Conservation (phyloP, 345 rosid species). For the Trapa incisa region DNA sequence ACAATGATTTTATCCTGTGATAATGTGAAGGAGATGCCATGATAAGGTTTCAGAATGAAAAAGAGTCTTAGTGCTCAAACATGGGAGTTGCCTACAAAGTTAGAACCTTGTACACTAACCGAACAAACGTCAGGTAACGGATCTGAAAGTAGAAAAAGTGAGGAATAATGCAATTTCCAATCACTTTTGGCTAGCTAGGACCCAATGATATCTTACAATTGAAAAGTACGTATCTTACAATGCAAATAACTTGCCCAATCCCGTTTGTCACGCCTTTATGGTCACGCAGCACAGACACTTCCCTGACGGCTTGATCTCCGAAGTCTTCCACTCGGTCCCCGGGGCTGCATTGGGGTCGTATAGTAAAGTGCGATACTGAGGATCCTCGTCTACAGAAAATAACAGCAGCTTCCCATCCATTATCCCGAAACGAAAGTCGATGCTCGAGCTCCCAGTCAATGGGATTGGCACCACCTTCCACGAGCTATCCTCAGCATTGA, state of each 20-base stretch:
- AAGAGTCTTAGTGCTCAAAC: no score
- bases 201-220: no score
- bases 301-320: constrained; percentile 65
- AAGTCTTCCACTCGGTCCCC: constrained; percentile 67
- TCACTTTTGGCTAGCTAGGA: no score
- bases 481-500: constrained; percentile 48
- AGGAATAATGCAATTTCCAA: no score
- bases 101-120: background rate
- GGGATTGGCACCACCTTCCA: constrained; percentile 91
- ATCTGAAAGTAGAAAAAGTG: background rate
- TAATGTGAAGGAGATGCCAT: no score
- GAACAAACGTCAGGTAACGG: background rate
- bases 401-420: constrained; percentile 65
- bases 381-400: constrained; percentile 48
- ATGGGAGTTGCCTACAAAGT: no score
- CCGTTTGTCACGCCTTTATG: constrained; percentile 41
- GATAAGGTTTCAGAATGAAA: no score
- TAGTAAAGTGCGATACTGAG: constrained; percentile 43
- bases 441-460: constrained; percentile 59
- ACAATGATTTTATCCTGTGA: no score
- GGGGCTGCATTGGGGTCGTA: constrained; percentile 70
- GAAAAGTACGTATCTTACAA: no score
- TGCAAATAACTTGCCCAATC: background rate
- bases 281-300: constrained; percentile 73
- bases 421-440: constrained; percentile 69